Percentiles rank a stretch among this genome's conserved stretches.
Evolutionary conservation across 2,329 filamentous ascomycete genomes (phyloP).

Genomic region (Microdochium bolleyi): DNA sequence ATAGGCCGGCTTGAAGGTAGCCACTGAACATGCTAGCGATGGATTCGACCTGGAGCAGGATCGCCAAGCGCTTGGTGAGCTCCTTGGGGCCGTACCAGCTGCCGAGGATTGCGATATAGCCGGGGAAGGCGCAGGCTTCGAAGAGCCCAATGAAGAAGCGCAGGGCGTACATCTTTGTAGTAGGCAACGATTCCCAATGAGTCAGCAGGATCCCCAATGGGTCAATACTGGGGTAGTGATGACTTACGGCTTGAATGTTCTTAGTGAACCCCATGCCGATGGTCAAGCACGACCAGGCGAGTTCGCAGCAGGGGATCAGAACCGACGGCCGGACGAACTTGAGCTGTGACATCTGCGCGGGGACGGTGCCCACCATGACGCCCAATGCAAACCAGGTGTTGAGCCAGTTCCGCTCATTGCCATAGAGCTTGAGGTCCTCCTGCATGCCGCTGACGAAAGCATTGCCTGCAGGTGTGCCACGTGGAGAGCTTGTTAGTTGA

Average conservation of each 20-base stretch:
- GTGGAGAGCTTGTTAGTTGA: too few relatives aligned
- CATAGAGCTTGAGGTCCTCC: conserved; percentile 11
- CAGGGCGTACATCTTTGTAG: conserved; percentile 18
- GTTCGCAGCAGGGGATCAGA: conserved; percentile 19
- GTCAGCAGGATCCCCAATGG: too few relatives aligned
- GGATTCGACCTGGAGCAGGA: conserved; percentile 16
- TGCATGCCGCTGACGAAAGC: conserved; percentile 7
- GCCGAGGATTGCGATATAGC: conserved; percentile 17
- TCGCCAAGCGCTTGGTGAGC: conserved; percentile 18
- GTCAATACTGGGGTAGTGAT: too few relatives aligned
- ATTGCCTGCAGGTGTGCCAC: too few relatives aligned
- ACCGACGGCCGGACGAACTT: conserved; percentile 17
- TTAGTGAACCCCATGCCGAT: conserved; percentile 17
- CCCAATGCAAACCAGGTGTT: conserved; percentile 16
- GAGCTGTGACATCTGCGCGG: conserved; percentile 10
- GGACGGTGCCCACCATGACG: conserved; percentile 15
- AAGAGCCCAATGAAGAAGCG: conserved; percentile 22
- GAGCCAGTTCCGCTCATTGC: conserved; percentile 16
- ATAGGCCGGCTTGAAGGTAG: conserved; percentile 33
- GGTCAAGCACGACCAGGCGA: conserved; percentile 13
- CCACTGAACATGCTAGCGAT: conserved; percentile 33
- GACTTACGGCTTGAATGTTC: conserved; percentile 6
- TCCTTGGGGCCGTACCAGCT: conserved; percentile 21
- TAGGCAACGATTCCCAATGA: too few relatives aligned
- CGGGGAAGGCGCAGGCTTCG: conserved; percentile 16